Conservation (phyloP, 2,329 filamentous ascomycete species). For the Xylaria sp. region DNA sequence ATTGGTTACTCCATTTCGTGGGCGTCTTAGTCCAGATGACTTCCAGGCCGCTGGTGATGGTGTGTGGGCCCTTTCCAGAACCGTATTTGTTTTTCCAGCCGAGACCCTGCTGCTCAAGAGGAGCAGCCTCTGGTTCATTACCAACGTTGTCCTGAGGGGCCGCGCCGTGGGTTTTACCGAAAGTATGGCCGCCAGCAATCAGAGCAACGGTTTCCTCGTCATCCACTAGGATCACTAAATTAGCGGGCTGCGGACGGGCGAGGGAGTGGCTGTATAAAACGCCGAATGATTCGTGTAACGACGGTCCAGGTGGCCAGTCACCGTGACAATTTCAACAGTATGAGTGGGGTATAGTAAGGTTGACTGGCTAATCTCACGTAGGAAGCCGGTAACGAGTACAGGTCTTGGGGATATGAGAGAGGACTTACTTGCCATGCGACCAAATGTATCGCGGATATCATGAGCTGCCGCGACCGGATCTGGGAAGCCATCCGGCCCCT, state of each 20-base stretch:
- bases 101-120: constrained; percentile 73
- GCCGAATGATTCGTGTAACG: neutral
- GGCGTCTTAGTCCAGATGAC: constrained; percentile 83
- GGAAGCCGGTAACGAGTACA: neutral
- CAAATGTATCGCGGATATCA: constrained; percentile 80
- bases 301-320: neutral
- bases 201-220: constrained; percentile 84
- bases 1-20: constrained; percentile 79
- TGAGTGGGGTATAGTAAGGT: neutral
- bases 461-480: constrained; percentile 74
- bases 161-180: constrained; percentile 85
- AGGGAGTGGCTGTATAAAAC: neutral
- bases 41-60: constrained; percentile 81
- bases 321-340: neutral
- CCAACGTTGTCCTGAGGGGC: constrained; percentile 71
- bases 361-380: neutral
- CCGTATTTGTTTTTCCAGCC: constrained; percentile 75
- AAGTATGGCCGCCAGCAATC: constrained; percentile 80
- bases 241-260: neutral
- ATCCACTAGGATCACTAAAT: constrained; percentile 60
- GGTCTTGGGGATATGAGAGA: too few species aligned
- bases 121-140: constrained; percentile 72
- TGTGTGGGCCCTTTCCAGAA: constrained; percentile 74
- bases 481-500: constrained; percentile 77
- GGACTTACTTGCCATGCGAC: constrained; percentile 72